Conservation (phyloP, 257 asterid species). For the Nicotiana obtusifolia region DNA sequence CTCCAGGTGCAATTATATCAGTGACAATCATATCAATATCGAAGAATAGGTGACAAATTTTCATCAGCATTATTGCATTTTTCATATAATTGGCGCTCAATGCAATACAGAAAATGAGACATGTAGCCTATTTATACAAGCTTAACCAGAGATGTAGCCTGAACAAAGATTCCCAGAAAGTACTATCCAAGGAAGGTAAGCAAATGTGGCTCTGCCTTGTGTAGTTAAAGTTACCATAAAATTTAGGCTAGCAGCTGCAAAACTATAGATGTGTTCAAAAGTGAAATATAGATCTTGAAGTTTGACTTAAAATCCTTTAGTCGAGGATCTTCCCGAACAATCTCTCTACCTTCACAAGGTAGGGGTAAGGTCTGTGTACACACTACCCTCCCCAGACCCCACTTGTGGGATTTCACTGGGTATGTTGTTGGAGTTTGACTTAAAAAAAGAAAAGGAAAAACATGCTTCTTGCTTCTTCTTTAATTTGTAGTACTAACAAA, state of each 20-base stretch:
- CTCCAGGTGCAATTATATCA: not conserved
- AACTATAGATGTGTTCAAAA: not conserved
- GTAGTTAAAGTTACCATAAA: not conserved
- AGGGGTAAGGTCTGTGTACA: too few relatives aligned
- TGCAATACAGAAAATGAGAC: not conserved
- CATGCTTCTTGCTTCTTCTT: not conserved
- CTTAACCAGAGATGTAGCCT: not conserved
- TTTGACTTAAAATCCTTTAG: not conserved
- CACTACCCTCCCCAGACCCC: too few relatives aligned
- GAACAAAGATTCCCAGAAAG: not conserved
- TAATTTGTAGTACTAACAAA: not conserved
- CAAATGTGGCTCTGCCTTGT: not conserved
- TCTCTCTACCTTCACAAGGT: too few relatives aligned
- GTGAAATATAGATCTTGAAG: not conserved
- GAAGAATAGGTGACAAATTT: not conserved
- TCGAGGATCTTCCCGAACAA: too few relatives aligned
- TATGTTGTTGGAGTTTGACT: too few relatives aligned
- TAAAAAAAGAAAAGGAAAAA: not conserved
- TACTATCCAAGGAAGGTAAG: not conserved
- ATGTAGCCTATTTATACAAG: not conserved
- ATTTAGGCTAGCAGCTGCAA: not conserved
- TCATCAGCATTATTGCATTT: not conserved
- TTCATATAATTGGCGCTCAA: not conserved
- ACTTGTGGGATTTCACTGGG: too few relatives aligned
- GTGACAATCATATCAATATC: not conserved